phyloP scores from a whole-genome alignment of 169 alveolate species.

The Cryptosporidium sp. region DNA sequence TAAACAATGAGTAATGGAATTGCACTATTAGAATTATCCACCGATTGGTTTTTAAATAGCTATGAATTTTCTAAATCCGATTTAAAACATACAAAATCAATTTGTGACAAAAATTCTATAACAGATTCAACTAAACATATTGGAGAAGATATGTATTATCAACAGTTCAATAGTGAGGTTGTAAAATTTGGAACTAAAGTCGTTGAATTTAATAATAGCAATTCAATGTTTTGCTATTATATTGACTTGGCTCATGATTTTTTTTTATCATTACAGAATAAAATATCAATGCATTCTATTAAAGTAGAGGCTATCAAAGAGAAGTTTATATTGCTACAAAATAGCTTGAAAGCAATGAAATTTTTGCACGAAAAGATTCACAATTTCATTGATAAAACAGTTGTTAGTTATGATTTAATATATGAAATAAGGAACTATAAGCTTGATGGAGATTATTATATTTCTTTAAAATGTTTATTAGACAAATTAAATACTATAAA shows the following conservation, averaged over 20 bases:
- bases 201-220: not conserved
- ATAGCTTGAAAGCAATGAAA: not conserved
- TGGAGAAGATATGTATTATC: not conserved
- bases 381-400: not conserved
- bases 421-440: not conserved
- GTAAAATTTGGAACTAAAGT: not conserved
- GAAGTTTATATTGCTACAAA: constrained; percentile 8
- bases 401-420: constrained; percentile 15
- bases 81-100: not conserved
- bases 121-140: too few species aligned
- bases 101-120: not conserved
- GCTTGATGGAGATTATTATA: not conserved
- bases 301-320: constrained; percentile 40
- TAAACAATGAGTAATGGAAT: not conserved
- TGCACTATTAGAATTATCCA: constrained; percentile 10
- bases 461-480: not conserved
- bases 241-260: not conserved
- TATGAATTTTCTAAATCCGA: not conserved
- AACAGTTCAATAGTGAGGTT: not conserved
- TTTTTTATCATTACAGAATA: not conserved
- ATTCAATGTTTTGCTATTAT: not conserved
- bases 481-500: not conserved
- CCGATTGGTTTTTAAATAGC: constrained; percentile 26
- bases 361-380: not conserved
- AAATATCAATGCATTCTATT: constrained; percentile 1